A percentile compares a stretch with the other conserved stretches of the same genome.
These are phyloP conservation scores for thale cress (Arabidopsis thaliana) DNA, from an alignment of 345 rosid species.

Conservation along the genomic window DNA sequence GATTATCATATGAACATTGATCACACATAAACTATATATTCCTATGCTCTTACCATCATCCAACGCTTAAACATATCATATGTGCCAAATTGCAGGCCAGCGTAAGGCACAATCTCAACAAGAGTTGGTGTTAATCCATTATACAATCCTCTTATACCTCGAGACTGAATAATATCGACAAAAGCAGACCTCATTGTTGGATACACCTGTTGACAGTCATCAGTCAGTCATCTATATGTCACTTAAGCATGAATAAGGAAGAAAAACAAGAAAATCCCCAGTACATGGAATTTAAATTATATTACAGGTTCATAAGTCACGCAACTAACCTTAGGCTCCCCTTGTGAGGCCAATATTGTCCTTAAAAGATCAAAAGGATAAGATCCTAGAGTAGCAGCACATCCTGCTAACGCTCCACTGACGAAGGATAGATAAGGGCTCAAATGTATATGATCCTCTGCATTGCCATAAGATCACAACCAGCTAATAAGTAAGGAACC, in stretches of 20 bases:
- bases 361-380: slow-evolving; percentile 97
- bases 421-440: slow-evolving; percentile 82
- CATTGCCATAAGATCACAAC: slow-evolving; percentile 39
- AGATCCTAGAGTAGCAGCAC: slow-evolving; percentile 97
- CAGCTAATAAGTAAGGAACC: neutral
- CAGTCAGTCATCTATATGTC: slow-evolving; percentile 25
- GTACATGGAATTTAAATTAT: neutral
- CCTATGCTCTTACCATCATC: slow-evolving; percentile 62
- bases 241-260: slow-evolving; percentile 7
- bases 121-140: slow-evolving; percentile 93
- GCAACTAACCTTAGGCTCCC: slow-evolving; percentile 87
- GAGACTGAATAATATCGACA: slow-evolving; percentile 66
- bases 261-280: neutral
- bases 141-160: slow-evolving; percentile 88
- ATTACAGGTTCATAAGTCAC: slow-evolving; percentile 7
- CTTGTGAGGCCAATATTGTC: slow-evolving; percentile 93
- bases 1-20: neutral
- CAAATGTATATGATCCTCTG: slow-evolving; percentile 86
- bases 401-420: slow-evolving; percentile 94
- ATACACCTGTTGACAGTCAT: slow-evolving; percentile 62
- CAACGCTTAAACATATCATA: slow-evolving; percentile 93
- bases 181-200: slow-evolving; percentile 97
- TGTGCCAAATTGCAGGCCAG: slow-evolving; percentile 97
- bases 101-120: slow-evolving; percentile 93
- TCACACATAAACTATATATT: neutral